Evolutionary conservation across 2,329 filamentous ascomycete genomes (phyloP).

Genomic region (Xylaria digitata): DNA sequence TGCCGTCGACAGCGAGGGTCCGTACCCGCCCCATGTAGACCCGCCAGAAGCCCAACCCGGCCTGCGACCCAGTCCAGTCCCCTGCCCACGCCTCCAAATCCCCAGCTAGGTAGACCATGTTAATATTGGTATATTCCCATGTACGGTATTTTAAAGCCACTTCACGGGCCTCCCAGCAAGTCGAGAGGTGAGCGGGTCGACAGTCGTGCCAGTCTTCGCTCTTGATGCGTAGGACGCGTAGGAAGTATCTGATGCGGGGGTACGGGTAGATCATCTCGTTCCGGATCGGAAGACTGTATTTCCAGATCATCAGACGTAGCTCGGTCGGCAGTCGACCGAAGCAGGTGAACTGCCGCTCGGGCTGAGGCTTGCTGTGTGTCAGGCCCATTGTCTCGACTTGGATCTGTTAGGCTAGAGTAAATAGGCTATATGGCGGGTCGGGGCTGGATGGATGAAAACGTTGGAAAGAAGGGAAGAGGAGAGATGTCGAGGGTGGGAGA

Average conservation of each 20-base stretch:
- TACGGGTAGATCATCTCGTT: background rate
- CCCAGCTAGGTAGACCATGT: background rate
- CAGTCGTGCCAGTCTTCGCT: background rate
- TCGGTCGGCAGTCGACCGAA: background rate
- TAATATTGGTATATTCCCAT: background rate
- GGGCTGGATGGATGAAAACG: too few species aligned
- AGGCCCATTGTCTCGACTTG: too few species aligned
- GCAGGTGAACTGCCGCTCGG: background rate
- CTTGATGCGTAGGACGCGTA: background rate
- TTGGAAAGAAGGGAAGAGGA: too few species aligned
- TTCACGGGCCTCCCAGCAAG: background rate
- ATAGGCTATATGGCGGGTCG: too few species aligned
- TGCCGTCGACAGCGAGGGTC: too few species aligned
- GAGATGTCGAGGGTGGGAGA: too few species aligned
- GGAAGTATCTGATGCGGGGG: background rate
- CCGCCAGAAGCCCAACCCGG: too few species aligned
- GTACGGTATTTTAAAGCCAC: background rate
- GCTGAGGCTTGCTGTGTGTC: too few species aligned
- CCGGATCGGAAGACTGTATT: background rate
- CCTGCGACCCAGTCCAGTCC: too few species aligned
- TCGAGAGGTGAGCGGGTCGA: background rate
- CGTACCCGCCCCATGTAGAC: too few species aligned
- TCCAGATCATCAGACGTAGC: background rate
- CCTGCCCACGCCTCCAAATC: too few species aligned
- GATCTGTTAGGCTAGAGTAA: too few species aligned